Evolutionary conservation across 2,329 filamentous ascomycete genomes (phyloP).

Genomic region (Colletotrichum coccodes): DNA sequence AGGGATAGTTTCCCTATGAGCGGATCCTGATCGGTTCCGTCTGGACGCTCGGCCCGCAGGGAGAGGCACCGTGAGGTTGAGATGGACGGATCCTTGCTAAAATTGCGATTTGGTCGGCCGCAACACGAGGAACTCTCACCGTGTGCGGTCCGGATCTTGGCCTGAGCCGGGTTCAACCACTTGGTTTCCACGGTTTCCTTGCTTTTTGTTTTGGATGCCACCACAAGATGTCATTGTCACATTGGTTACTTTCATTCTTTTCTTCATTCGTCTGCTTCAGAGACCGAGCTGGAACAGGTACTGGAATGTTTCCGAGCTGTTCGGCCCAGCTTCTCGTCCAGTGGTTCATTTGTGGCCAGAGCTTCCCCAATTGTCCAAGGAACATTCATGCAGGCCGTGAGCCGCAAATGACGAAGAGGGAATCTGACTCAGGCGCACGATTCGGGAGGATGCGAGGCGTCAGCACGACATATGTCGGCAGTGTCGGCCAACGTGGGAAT

Average conservation of each 20-base stretch:
- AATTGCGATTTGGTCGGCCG: slow-evolving; percentile 20
- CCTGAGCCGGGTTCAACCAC: slow-evolving; percentile 6
- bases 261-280: not conserved
- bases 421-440: slow-evolving; percentile 11
- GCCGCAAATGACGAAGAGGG: not conserved
- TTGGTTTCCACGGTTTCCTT: slow-evolving; percentile 17
- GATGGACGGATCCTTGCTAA: slow-evolving; percentile 18
- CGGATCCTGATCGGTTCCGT: slow-evolving; percentile 9
- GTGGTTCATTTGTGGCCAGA: slow-evolving; percentile 8
- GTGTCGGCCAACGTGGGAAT: slow-evolving; percentile 17
- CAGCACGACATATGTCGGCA: slow-evolving; percentile 18
- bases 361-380: slow-evolving; percentile 2
- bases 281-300: not conserved
- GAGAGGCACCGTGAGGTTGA: slow-evolving; percentile 6
- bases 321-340: not conserved
- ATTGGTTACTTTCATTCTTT: not conserved
- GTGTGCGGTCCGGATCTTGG: slow-evolving; percentile 5
- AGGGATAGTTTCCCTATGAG: not conserved
- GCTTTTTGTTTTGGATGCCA: not conserved
- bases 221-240: not conserved
- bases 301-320: not conserved
- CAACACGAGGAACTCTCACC: slow-evolving; percentile 18
- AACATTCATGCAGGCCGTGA: not conserved
- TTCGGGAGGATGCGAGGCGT: slow-evolving; percentile 16
- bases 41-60: slow-evolving; percentile 14